Evolutionary conservation across 73 alveolate genomes (phyloP).

Genomic region (Uronychia binucleata): DNA sequence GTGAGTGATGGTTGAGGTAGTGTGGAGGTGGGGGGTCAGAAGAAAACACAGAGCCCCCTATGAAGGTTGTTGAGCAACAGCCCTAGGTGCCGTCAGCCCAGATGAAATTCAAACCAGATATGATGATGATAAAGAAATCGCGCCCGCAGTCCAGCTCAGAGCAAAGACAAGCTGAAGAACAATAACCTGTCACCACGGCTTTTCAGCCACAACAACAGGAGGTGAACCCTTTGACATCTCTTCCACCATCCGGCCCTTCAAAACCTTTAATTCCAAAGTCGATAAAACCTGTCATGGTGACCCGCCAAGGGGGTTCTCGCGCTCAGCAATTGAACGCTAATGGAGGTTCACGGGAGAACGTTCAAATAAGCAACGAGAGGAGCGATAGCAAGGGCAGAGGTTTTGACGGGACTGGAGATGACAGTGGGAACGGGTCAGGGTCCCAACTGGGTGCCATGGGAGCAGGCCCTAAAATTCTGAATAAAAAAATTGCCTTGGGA

Average conservation of each 20-base stretch:
- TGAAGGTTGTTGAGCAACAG: background rate
- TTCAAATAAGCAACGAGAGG: background rate
- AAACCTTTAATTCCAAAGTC: background rate
- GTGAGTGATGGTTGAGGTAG: no score
- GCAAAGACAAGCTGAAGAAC: background rate
- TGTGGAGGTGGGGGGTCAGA: background rate
- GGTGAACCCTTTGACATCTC: background rate
- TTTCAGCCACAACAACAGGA: background rate
- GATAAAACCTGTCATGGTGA: background rate
- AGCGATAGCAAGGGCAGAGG: background rate
- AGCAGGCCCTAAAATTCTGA: background rate
- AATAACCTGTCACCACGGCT: background rate
- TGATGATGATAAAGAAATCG: background rate
- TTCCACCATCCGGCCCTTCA: background rate
- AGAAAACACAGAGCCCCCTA: background rate
- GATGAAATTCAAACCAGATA: background rate
- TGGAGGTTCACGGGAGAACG: background rate
- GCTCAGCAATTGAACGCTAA: background rate
- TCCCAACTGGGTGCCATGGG: background rate
- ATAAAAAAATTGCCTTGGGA: background rate
- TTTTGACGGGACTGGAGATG: background rate
- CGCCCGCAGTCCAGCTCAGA: background rate
- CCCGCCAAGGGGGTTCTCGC: background rate
- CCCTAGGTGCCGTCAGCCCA: background rate
- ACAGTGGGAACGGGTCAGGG: background rate